Percentiles rank a stretch among this genome's conserved stretches.
Evolutionary conservation across 805 yeast species (phyloP).

Genomic region (Hyphopichia homilentoma): DNA sequence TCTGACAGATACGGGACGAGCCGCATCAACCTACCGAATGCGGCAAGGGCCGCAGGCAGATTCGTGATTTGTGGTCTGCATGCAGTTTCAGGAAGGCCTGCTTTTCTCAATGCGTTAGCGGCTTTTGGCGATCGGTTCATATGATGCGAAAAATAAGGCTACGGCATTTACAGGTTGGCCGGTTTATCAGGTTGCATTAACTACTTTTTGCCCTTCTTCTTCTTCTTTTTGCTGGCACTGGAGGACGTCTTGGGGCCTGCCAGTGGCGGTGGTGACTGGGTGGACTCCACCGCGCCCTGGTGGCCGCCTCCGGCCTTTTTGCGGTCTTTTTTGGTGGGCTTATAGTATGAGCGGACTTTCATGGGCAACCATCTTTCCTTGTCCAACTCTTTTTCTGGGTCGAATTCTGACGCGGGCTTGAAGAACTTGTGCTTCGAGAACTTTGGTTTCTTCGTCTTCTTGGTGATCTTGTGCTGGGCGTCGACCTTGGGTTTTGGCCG

Average conservation of each 20-base stretch:
- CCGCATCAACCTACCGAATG: no score
- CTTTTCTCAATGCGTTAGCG: no score
- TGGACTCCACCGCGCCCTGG: constrained; percentile 22
- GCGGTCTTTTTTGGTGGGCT: constrained; percentile 65
- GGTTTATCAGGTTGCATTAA: no score
- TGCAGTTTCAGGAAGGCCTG: no score
- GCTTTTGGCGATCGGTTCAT: no score
- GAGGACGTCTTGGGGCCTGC: constrained; percentile 5
- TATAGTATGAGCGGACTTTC: constrained; percentile 80
- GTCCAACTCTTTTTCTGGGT: constrained; percentile 26
- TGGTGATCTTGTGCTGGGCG: constrained; percentile 14
- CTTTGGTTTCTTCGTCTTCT: constrained; percentile 22
- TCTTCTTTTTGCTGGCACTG: constrained; percentile 4
- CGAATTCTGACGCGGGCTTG: constrained; percentile 20
- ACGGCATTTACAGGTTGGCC: no score
- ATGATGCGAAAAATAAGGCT: no score
- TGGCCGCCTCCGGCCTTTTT: constrained; percentile 22
- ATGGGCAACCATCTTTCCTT: constrained; percentile 88
- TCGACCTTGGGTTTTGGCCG: constrained; percentile 3
- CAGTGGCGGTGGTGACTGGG: background rate
- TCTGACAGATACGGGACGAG: no score
- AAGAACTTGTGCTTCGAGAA: constrained; percentile 25
- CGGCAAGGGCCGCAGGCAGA: no score
- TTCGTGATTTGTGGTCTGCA: no score
- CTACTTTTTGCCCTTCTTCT: constrained; percentile 8